Evolutionary conservation across 2,329 filamentous ascomycete genomes (phyloP), one percentile per base, ranked within the genome.

Genomic region (Ophiobolus disseminans): DNA sequence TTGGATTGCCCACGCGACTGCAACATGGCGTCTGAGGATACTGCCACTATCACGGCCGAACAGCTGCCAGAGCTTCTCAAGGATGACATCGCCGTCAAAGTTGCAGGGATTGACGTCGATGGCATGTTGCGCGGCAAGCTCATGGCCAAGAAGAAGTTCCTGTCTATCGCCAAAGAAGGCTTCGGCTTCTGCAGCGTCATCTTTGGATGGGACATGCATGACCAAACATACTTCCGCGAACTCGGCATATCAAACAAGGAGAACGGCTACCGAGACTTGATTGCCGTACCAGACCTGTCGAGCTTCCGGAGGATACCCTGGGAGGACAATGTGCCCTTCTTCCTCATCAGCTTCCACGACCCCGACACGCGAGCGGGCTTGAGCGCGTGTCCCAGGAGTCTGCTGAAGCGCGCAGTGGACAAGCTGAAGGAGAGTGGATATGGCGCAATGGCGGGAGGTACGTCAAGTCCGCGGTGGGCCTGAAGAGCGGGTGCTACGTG

Each of bases 161-260:
- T 96, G 28, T 90, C 89, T 22, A 83, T 96, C 43, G 87, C 87
- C n/a, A 75, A 83, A 32, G 82, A 85, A 35, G 92, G 91, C 41
- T 96, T 96, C 63, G 92, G 91, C 44, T 96, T 96, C 80, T 96
- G 92, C 79, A 94, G 89, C 16, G 91, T 96, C 60, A 86, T 96
- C 58, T 96, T 96, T 66, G 91, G 92, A 70, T 96, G 92, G 92
- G 91, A 97, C 75, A 96, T 96, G 90, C 91, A 97, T 74, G 92
- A 97, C 68, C 82, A 86, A 77, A 95, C 90, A 9, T 97, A 96
- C 73, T 87, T 90, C 71, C 85, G 82, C 62, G 91, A 96, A 75
- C 83, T 96, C 56, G 83, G 84, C 66, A 88, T 96, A 72, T 94
- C 90, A 75, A 96, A 96, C 76, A 89, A 89, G 60, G 87, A 90